Conservation (phyloP, 2,329 filamentous ascomycete species). For the Xylaria sp. region DNA sequence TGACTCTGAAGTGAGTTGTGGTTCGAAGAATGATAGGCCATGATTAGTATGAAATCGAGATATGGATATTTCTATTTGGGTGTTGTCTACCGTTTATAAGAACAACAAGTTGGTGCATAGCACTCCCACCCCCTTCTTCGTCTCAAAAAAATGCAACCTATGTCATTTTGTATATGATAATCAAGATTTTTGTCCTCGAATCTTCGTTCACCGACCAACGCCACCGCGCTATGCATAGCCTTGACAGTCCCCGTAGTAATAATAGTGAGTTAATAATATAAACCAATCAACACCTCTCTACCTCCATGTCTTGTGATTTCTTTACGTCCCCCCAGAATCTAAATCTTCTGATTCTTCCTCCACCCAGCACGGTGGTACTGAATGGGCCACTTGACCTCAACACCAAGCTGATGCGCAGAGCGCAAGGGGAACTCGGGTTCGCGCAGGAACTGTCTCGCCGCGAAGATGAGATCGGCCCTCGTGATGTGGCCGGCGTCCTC, state of each 20-base stretch:
- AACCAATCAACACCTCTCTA: background rate
- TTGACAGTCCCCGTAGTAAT: background rate
- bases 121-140: background rate
- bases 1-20: background rate
- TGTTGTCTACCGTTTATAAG: slow-evolving; percentile 2
- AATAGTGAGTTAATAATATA: too few species aligned
- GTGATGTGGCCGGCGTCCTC: slow-evolving; percentile 53
- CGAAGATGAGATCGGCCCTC: slow-evolving; percentile 76
- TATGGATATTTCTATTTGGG: background rate
- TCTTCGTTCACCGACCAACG: background rate
- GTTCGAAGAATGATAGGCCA: background rate
- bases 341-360: slow-evolving; percentile 46
- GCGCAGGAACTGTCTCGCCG: slow-evolving; percentile 81
- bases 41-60: background rate
- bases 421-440: slow-evolving; percentile 83
- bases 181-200: background rate
- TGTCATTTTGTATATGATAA: background rate
- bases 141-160: background rate
- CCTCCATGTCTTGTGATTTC: background rate
- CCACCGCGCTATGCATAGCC: slow-evolving; percentile 14
- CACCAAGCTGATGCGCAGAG: slow-evolving; percentile 77
- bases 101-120: background rate
- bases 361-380: slow-evolving; percentile 65
- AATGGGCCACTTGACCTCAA: slow-evolving; percentile 76
- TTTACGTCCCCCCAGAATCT: slow-evolving; percentile 7